Evolutionary conservation across 805 yeast species (phyloP), one percentile per base, ranked within the genome.

Genomic region (Maudiozyma saulgeensis): DNA sequence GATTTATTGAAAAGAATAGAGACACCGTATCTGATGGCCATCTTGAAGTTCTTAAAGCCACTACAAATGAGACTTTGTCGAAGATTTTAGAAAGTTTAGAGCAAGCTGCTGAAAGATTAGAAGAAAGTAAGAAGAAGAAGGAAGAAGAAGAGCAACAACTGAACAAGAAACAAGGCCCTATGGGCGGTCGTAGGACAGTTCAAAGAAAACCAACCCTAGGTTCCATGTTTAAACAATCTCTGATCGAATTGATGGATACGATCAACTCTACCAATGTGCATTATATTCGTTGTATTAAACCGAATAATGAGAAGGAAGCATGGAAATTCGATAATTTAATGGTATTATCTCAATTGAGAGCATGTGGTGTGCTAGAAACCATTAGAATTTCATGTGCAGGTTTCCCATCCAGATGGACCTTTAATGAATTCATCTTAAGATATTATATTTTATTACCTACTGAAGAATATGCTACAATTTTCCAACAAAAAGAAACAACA

Each of bases 281-380:
- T 67, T 91, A 91, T 63, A 91, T 91, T 64, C 84, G 99, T 65
- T 91, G 99, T 75, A 91, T 93, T 64, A 91, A 91, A 68, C 98
- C 99, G 6, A 91, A 91, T 66, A 96, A 89, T 61, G 82, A 81
- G 55, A 91, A 93, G 68, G 83, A 80, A 53, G 96, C 98, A 1
- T 91, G 99, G 98, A 84, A 82, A 65, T 91, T 91, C 68, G 96
- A 89, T 62, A 88, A 95, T 15, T 77, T 89, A 41, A 90, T 91
- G 97, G 98, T 91, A 13, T 75, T 93, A 52, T 84, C 95, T 6
- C 99, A 91, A 68, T 76, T 91, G 54, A 80, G 99, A 65, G 99
- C 99, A 6, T 91, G 99, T 75, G 99, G 99, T 84, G 98, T 91
- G 44, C 74, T 91, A 57, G 99, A 93, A 66, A 93, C 99, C 1